These are phyloP conservation scores for Apiotrichum akiyoshidainum DNA, from an alignment of 1,284 basidiomycete genomes.

Conservation along the genomic window DNA sequence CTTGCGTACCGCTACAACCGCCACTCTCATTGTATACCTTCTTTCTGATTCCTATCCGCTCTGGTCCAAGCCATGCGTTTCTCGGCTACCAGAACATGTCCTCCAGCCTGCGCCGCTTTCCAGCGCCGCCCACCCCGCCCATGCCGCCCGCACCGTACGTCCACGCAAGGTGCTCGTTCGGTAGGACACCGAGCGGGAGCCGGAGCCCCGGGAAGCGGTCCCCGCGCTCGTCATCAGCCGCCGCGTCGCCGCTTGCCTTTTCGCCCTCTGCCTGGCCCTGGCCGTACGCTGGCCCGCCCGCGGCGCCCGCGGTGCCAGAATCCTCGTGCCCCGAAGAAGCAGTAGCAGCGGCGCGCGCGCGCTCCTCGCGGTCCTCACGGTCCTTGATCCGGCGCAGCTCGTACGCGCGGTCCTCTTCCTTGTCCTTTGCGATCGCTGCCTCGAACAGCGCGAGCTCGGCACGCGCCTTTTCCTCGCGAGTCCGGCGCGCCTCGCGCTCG, in stretches of 20 bases:
- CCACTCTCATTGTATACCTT: too few relatives aligned
- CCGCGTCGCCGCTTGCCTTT: too few relatives aligned
- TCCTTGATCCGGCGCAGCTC: background rate
- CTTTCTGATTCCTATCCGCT: too few relatives aligned
- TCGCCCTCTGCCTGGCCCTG: background rate
- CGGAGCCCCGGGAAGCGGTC: background rate
- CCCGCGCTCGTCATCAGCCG: background rate
- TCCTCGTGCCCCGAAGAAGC: background rate
- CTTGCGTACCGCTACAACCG: too few relatives aligned
- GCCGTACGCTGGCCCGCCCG: background rate
- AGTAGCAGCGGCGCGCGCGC: background rate
- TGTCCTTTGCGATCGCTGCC: background rate
- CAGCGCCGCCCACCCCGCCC: background rate
- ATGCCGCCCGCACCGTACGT: background rate
- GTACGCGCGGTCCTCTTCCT: background rate
- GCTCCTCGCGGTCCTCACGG: background rate
- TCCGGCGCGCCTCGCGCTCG: background rate
- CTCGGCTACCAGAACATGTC: conserved; percentile 3
- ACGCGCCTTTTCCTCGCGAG: background rate
- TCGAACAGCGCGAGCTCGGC: background rate
- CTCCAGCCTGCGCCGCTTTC: conserved; percentile 1
- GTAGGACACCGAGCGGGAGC: conserved; percentile 1
- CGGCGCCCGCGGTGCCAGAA: background rate
- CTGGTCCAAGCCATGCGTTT: too few relatives aligned
- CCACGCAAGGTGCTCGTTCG: conserved; percentile 7